Conservation (phyloP, 2,329 filamentous ascomycete species). For the Phaeomoniella chlamydospora region DNA sequence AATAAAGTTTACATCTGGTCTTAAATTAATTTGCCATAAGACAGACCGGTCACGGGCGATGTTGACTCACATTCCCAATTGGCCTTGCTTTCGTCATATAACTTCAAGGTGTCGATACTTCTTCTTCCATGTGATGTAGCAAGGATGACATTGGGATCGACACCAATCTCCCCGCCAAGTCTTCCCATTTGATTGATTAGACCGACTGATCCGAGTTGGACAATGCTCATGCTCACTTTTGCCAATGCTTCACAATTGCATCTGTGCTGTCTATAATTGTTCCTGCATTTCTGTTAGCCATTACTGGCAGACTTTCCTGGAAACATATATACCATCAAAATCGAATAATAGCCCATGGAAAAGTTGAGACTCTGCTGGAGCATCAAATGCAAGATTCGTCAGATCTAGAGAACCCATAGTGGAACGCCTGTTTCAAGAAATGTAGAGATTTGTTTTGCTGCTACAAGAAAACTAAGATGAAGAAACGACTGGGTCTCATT, state of each 20-base stretch:
- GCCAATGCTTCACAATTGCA: conserved; percentile 52
- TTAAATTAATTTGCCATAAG: too few species aligned
- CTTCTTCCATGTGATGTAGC: conserved; percentile 82
- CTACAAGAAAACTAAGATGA: too few species aligned
- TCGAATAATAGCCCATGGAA: conserved; percentile 31
- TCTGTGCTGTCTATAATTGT: conserved; percentile 32
- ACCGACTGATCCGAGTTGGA: too few species aligned
- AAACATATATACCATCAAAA: conserved; percentile 29
- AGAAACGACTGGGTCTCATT: too few species aligned
- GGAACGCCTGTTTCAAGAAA: too few species aligned
- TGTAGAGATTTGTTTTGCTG: too few species aligned
- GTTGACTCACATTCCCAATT: conserved; percentile 74
- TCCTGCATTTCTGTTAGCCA: too few species aligned
- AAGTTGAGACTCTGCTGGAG: conserved; percentile 19
- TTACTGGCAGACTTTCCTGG: too few species aligned
- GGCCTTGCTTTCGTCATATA: conserved; percentile 70
- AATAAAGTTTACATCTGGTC: conserved; percentile 60
- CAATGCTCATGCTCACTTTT: conserved; percentile 35
- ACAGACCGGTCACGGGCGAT: too few species aligned
- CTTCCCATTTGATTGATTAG: too few species aligned
- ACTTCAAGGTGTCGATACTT: conserved; percentile 69
- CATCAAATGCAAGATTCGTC: conserved; percentile 6
- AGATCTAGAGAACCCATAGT: conserved; percentile 16
- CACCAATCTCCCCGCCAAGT: conserved; percentile 61
- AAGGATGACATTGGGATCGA: conserved; percentile 72